Base-by-base conservation (phyloP, 108 stramenopile species). In the Epithemia pelagica region DNA sequence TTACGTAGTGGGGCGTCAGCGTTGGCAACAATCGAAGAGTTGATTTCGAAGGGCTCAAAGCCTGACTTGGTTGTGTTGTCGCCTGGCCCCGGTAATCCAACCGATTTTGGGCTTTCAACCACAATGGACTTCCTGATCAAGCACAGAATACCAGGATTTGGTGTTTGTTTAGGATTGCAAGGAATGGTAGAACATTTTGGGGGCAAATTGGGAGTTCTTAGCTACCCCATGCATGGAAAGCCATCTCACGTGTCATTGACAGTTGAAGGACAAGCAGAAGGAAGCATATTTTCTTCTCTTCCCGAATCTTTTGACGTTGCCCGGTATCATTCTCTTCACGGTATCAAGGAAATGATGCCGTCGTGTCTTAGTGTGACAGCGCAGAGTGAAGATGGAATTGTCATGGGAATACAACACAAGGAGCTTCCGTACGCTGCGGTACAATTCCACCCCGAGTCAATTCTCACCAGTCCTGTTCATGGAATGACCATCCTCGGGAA, bases 101-200 rank as follows among this genome's bases (percentile, higher is more conserved):
- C 78, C 22, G 98, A 98, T 74, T 98, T 98, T 78, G 82, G 76
- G 22, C 69, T 97, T 53, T 91, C 91, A 7, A 82, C 79, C 24
- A 90, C 94, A 29, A 85, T 98, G 29, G 79, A 87, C 2, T 70
- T 87, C 46, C 62, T 95, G 61, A 70, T 73, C 59, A 85, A 96
- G 59, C 77, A 91, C 59, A 63, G 81, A 23, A 95, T 97, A 62
- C 96, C 98, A 23, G 88, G 82, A 18, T 99, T 99, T 73, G 98
- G 98, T 33, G 98, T 99, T 2, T 99, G 98, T 62, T 87, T 99
- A 7, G 96, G 98, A 10, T 85, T 99, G 46, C 98, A 99, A 74
- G 96, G 96, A 24, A 97, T 99, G 92, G 96, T 96, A 2, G 96
- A 99, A 69, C 86, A 95, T 71, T 97, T 95, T 79, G 98, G 98